These are phyloP conservation scores for Polychaeton citri DNA, from an alignment of 2,329 filamentous ascomycete species.

Conservation along the genomic window DNA sequence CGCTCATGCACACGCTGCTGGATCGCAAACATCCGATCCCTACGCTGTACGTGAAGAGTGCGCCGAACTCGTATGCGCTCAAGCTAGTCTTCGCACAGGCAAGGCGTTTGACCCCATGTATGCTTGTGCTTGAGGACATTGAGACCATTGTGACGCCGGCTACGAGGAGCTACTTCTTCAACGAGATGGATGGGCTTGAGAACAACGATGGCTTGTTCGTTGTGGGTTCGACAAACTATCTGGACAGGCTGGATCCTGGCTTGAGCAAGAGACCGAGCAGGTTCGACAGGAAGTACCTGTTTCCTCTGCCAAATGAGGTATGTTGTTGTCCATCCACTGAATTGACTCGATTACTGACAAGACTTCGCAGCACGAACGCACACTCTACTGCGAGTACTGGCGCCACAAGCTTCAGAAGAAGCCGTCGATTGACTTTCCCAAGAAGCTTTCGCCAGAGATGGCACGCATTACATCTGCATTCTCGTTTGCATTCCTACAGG, in stretches of 20 bases:
- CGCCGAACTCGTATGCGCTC: conserved; percentile 29
- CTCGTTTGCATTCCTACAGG: conserved; percentile 57
- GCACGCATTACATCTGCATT: conserved; percentile 49
- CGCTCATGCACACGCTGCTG: conserved; percentile 28
- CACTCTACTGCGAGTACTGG: conserved; percentile 52
- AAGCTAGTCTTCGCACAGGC: conserved; percentile 44
- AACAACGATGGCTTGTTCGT: conserved; percentile 60
- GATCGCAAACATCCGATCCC: conserved; percentile 23
- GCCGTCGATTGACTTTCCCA: conserved; percentile 43
- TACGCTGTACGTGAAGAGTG: conserved; percentile 27
- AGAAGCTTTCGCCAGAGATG: conserved; percentile 42
- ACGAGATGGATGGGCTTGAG: conserved; percentile 57
- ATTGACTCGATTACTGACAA: no score
- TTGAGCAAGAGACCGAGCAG: conserved; percentile 47
- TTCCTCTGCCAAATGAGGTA: conserved; percentile 30
- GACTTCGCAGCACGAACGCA: conserved; percentile 39
- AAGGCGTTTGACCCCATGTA: conserved; percentile 49
- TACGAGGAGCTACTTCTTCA: conserved; percentile 56
- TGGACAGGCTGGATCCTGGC: conserved; percentile 53
- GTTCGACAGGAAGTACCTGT: conserved; percentile 55
- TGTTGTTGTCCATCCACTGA: no score
- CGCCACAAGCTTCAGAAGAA: conserved; percentile 43
- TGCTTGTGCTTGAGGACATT: conserved; percentile 59
- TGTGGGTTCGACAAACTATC: conserved; percentile 26
- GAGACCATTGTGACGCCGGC: conserved; percentile 51